Base-by-base conservation (phyloP, 2,329 filamentous ascomycete genomes). In the Beauveria pseudobassiana region DNA sequence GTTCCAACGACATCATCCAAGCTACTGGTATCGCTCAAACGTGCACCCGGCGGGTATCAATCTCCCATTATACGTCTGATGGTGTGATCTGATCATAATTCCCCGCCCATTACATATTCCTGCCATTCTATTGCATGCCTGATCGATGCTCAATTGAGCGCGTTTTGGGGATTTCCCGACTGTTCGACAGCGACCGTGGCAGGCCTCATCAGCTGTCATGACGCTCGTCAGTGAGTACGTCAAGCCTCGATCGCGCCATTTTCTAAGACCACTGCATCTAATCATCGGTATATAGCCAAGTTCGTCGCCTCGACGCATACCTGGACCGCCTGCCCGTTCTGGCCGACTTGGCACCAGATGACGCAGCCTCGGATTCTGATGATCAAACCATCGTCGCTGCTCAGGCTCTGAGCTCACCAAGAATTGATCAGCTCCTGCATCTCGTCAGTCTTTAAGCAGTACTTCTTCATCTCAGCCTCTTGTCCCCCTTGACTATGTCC, bases 361-460 rank as follows among this genome's bases (percentile, higher is more conserved):
- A 78, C 60, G 76, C 78, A 56, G 74, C 65, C 30, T 73, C 72
- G 40, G 72, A 75, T 40, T 65, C 67, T 28, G 75, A 75, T 28
- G 71, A 74, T 28, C 71, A 73, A 54, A 68, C 67, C 12, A 70
- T 74, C 62, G 63, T 72, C 66, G 71, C 70, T 45, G 69, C 77
- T 46, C 75, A 75, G 57, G 77, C 77, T 50, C 71, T 83, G 56
- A 75, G 81, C 64, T 81, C 80, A 22, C 79, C 82, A 28, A 76
- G 84, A 57, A 76, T 87, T 67, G 76, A 84, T 72, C 80, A 86
- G 59, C 77, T 96, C 45, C 82, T 92, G 66, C 78, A 76, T 62
- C 83, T 92, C 60, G 84, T 90, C 87, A 88, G 72, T 79, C 85
- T 3, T 76, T 96, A 16, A 93, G 90, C 22, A 85, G 87, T 4